phyloP scores from a whole-genome alignment of 176 grass and related monocot species.

The Thalia dealbata region DNA sequence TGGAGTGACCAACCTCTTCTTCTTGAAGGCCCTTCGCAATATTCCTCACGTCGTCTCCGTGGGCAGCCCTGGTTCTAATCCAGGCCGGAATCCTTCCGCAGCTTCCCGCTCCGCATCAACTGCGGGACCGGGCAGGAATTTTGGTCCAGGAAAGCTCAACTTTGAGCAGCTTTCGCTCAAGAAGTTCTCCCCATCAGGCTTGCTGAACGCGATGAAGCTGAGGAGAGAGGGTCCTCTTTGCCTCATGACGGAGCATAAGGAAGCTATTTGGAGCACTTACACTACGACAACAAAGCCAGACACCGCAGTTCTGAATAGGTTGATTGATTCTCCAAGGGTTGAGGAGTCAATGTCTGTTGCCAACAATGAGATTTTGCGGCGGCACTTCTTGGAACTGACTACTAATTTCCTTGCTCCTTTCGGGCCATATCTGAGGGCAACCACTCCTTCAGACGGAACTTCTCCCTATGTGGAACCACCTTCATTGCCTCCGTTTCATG shows the following conservation, averaged over 20 bases:
- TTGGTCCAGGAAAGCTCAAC: constrained; percentile 47
- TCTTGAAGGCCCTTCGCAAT: constrained; percentile 70
- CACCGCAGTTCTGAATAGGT: constrained; percentile 78
- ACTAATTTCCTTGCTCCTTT: constrained; percentile 98
- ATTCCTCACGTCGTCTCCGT: constrained; percentile 72
- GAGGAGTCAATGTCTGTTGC: constrained; percentile 93
- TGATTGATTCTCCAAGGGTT: constrained; percentile 77
- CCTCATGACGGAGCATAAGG: constrained; percentile 93
- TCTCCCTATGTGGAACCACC: constrained; percentile 79
- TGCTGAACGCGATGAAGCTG: constrained; percentile 79
- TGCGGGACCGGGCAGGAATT: constrained; percentile 19
- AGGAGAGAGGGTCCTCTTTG: constrained; percentile 86
- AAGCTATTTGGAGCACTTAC: constrained; percentile 82
- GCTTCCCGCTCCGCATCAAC: constrained; percentile 16
- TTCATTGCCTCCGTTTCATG: constrained; percentile 53
- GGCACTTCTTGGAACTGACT: constrained; percentile 89
- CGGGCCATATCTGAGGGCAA: constrained; percentile 75
- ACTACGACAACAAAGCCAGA: constrained; percentile 64
- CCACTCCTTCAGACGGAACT: constrained; percentile 54
- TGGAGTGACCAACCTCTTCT: constrained; percentile 92
- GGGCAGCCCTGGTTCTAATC: constrained; percentile 63
- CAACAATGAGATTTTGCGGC: constrained; percentile 94
- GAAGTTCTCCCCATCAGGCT: constrained; percentile 70
- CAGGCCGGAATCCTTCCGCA: constrained; percentile 44
- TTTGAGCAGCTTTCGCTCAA: constrained; percentile 59